A percentile compares a stretch with the other conserved stretches of the same genome.
Evolutionary conservation across 371 early-diverging fungal genomes (phyloP).

Genomic region (Syncephalis fuscata): DNA sequence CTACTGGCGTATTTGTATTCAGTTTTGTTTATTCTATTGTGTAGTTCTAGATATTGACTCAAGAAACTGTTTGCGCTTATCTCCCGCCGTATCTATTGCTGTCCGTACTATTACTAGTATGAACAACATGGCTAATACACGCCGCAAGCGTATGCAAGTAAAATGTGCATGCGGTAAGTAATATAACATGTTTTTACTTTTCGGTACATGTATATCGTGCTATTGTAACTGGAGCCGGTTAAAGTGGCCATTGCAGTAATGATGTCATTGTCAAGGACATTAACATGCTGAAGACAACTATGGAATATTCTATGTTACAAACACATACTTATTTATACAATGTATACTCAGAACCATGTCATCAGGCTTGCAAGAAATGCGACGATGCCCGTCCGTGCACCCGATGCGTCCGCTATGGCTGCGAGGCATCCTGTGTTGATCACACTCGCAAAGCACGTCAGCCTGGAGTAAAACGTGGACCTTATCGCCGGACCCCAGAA

Average conservation of each 20-base stretch:
- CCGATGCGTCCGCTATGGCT: slow-evolving; percentile 64
- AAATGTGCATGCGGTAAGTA: slow-evolving; percentile 64
- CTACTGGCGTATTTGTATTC: too few relatives aligned
- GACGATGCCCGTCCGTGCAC: slow-evolving; percentile 75
- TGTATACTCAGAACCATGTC: slow-evolving; percentile 36
- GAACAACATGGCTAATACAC: too few relatives aligned
- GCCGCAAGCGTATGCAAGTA: slow-evolving; percentile 43
- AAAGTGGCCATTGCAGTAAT: neutral
- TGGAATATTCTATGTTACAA: too few relatives aligned
- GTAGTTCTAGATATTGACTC: too few relatives aligned
- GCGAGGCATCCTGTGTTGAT: slow-evolving; percentile 56
- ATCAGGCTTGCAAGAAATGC: slow-evolving; percentile 87
- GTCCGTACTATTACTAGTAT: too few relatives aligned
- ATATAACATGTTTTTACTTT: neutral
- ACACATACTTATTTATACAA: too few relatives aligned
- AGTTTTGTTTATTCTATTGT: too few relatives aligned
- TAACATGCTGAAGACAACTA: too few relatives aligned
- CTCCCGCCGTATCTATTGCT: too few relatives aligned
- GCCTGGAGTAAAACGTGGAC: slow-evolving; percentile 71
- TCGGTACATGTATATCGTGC: neutral
- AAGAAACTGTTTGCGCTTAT: too few relatives aligned
- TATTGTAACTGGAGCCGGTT: neutral
- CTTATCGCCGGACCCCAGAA: slow-evolving; percentile 30
- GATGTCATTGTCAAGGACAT: slow-evolving; percentile 27
- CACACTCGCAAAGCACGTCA: slow-evolving; percentile 70